Base-by-base conservation (phyloP, 1,284 basidiomycete genomes). In the Stygiomarasmius scandens region DNA sequence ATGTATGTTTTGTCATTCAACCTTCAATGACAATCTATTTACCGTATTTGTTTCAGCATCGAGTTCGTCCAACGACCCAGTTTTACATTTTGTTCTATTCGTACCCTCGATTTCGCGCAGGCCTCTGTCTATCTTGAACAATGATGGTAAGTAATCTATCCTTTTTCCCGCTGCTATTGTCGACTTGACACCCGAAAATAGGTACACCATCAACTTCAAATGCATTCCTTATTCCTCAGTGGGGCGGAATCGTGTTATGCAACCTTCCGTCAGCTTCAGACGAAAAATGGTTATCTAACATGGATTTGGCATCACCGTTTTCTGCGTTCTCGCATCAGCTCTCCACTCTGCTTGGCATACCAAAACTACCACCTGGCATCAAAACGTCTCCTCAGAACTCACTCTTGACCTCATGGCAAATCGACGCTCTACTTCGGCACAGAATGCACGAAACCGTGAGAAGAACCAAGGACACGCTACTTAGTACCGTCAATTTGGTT, bases 191-290 rank as follows among this genome's bases (percentile, higher is more conserved):
- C 49, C n/a, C n/a, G 60, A 63, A 55, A n/a, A 58, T 65, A 86
- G 83, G 74, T 34, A 66, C 61, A 9, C 72, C 73, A 1, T 80
- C 79, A 19, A 68, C 70, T 23, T 85, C 83, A 2, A 82, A 77
- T 52, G 85, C 90, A 9, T 99, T 98, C 79, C 81, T 98, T 23
- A 80, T 97, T 1, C 96, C 97, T 0, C 96, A 98, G 73, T 97
- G 94, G 89, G 96, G 97, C 43, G 90, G 94, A 14, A 91, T 99
- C 49, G 83, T 92, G 54, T 81, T 98, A 52, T 75, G 87, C 63
- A 95, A 97, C 68, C 82, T 84, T 25, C 77, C 76, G 6, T 24
- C 71, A 16, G 66, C 73, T 27, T 59, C 52, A 27, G 56, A 58
- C 56, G 66, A 68, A 63, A 58, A 64, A 32, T 68, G 74, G 46